Evolutionary conservation across 805 yeast genomes (phyloP).

Genomic region (Nakazawaea populi): DNA sequence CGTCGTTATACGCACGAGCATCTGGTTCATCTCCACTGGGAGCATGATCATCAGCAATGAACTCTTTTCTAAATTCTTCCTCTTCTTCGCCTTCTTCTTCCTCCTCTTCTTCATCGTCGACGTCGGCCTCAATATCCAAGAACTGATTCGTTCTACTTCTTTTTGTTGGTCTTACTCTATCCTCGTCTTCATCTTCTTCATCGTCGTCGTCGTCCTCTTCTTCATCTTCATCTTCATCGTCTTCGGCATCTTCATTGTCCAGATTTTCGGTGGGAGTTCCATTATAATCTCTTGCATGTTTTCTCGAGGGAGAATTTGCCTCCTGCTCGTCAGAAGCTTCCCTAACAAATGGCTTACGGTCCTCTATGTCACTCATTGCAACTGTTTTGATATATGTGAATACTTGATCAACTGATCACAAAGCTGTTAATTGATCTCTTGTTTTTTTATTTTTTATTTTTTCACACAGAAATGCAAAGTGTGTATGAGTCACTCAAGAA

Average conservation of each 20-base stretch:
- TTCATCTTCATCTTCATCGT: slow-evolving; percentile 44
- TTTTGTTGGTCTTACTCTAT: slow-evolving; percentile 38
- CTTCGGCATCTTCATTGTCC: slow-evolving; percentile 17
- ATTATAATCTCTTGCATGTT: slow-evolving; percentile 2
- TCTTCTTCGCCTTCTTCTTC: slow-evolving; percentile 90
- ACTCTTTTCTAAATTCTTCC: slow-evolving; percentile 79
- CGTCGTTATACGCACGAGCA: slow-evolving; percentile 38
- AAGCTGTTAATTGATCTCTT: too few species aligned
- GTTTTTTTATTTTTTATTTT: too few species aligned
- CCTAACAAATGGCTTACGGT: slow-evolving; percentile 3
- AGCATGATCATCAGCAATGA: slow-evolving; percentile 69
- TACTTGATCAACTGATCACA: too few species aligned
- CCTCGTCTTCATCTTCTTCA: slow-evolving; percentile 53
- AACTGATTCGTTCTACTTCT: slow-evolving; percentile 71
- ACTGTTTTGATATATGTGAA: too few species aligned
- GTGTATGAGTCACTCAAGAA: not conserved
- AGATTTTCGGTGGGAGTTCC: not conserved
- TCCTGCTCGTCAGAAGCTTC: slow-evolving; percentile 2
- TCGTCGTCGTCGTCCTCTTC: slow-evolving; percentile 45
- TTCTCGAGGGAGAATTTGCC: not conserved
- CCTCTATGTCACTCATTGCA: slow-evolving; percentile 10
- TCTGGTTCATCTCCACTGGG: slow-evolving; percentile 37
- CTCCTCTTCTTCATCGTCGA: slow-evolving; percentile 94
- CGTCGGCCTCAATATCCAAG: slow-evolving; percentile 98
- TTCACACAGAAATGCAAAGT: too few species aligned